Base-by-base conservation (phyloP, 495 filamentous ascomycete species). In the Lasiosphaeria ovina region DNA sequence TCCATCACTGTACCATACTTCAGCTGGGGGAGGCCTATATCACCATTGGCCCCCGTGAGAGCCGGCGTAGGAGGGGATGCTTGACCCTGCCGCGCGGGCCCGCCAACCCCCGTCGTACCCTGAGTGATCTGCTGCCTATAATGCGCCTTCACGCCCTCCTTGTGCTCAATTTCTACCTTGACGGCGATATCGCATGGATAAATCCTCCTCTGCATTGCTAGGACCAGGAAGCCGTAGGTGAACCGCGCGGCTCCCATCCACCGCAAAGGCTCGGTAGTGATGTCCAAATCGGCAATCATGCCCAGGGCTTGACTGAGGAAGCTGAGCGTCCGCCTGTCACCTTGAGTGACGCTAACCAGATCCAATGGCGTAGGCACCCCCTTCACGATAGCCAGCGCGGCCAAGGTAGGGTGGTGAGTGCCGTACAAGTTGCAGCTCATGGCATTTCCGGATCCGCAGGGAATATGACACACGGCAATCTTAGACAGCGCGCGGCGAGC, bases 281-380 rank as follows among this genome's bases (percentile, higher is more conserved):
- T 75, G 71, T 98, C 94, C 32, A 81, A 79, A 62, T 98, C 94
- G 0, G 94, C 93, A 11, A 98, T 86, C 59, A 97, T 89, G 35
- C 94, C 94, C 45, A 93, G 81, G 3, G 91, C 86, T 71, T 98
- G 93, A 3, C 91, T 96, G 38, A 98, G 81, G 78, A 98, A 97
- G 11, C 90, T 95, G 9, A 97, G 73, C 0, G 78, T 90, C 35
- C 89, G 85, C 33, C 72, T 74, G 35, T 85, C 73, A 24, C 88
- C 86, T 67, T 98, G 93, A 0, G 93, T 95, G 65, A 98, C 81
- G 16, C 91, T 95, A 60, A 92, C 82, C 34, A 98, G 74, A 65
- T 98, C 94, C 17, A 98, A 69, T 3, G 91, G 87, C 12, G 87
- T 93, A 14, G 84, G 79, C 38, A 95, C 72, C 6, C 91, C 92